Conservation (phyloP, 305 asterid species). For the Fraxinus greggii region DNA sequence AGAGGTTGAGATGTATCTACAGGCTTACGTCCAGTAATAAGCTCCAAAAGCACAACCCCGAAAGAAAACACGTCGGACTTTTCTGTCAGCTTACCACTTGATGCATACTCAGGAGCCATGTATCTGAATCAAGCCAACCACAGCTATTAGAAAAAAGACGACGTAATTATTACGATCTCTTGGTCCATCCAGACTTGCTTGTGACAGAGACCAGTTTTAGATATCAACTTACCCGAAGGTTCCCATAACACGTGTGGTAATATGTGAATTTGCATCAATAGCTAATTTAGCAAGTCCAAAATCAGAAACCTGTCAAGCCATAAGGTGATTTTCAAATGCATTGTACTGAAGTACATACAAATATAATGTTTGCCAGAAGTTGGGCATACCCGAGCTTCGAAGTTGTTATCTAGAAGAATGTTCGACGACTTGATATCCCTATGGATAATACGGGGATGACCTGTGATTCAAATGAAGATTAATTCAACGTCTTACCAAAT, state of each 20-base stretch:
- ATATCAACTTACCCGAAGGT: constrained; percentile 70
- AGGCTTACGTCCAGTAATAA: constrained; percentile 88
- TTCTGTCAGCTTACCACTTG: constrained; percentile 86
- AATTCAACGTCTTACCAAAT: constrained; percentile 12
- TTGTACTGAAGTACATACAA: background rate
- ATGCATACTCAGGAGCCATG: constrained; percentile 99
- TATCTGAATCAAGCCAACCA: constrained; percentile 49
- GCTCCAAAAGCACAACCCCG: constrained; percentile 93
- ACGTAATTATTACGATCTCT: background rate
- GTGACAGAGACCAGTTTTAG: constrained; percentile 11
- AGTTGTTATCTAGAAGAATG: constrained; percentile 72
- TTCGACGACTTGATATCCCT: constrained; percentile 93
- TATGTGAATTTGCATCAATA: constrained; percentile 67
- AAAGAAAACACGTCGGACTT: constrained; percentile 80
- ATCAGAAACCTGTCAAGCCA: constrained; percentile 75
- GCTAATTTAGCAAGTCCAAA: constrained; percentile 92
- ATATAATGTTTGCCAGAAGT: constrained; percentile 6
- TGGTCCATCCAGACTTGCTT: background rate
- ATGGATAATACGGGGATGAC: constrained; percentile 85
- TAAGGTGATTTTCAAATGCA: constrained; percentile 6
- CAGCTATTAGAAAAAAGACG: constrained; percentile 15
- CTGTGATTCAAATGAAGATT: constrained; percentile 34
- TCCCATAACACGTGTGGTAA: constrained; percentile 93
- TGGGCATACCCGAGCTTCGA: constrained; percentile 76
- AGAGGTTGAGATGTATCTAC: constrained; percentile 73